Evolutionary conservation across 2,329 filamentous ascomycete genomes (phyloP), one percentile per base, ranked within the genome.

Genomic region (Nannizzia gypsea): DNA sequence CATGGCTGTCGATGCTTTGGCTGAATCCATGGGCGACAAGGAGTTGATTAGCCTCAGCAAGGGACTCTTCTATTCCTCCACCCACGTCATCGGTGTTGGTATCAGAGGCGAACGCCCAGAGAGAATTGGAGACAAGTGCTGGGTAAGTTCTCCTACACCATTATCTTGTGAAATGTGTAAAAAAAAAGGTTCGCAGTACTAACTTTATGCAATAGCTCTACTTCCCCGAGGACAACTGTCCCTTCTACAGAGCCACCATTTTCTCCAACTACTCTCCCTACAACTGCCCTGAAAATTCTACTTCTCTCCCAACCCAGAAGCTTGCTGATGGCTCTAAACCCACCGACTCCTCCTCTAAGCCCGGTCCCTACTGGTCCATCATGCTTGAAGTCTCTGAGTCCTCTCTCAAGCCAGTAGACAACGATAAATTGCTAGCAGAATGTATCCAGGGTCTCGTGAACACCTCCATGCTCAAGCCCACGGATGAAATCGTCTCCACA

Each of bases 241-340:
- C 90, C 73, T 99, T 99, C 83, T 99, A 99, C 83, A 89, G 93
- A 68, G 93, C 93, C 71, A 99, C 93, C 72, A 97, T 99, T 79
- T 99, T 99, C 84, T 97, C 92, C 77, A 99, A 99, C 84, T 99
- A 99, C 83, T 97, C 93, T 22, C 93, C 92, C 58, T 86, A 95
- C 84, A 99, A 99, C 82, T 93, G 97, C 79, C 93, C 93, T 36
- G 80, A 88, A 66, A 80, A 84, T 62, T 85, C 86, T 61, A 86
- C 81, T 72, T 93, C 95, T 81, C 84, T 99, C 60, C 84, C 90
- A 42, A 97, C 93, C 22, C 78, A 90, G 67, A 88, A 91, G 74
- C 81, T 91, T 46, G 93, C 88, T 61, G 82, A 96, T 69, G 93
- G 93, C 73, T 88, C 85, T 76, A 89, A 90, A 78, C 83, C 90